These are phyloP conservation scores for Fusarium gaditjirri DNA, from an alignment of 2,329 filamentous ascomycete species.

Conservation along the genomic window DNA sequence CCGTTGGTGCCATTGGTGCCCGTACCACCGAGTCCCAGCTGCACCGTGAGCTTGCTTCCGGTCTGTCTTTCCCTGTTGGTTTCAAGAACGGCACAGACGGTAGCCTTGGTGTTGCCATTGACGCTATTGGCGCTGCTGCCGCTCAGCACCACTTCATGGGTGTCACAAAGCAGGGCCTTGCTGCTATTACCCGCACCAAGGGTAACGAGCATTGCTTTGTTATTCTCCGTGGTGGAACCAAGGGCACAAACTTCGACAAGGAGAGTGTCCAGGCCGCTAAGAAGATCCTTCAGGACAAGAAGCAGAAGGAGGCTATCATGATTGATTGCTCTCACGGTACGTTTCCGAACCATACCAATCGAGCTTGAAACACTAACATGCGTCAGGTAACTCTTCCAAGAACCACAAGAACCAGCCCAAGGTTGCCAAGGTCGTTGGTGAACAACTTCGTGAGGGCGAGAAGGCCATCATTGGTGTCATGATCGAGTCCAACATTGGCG, in stretches of 20 bases:
- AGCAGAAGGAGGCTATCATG: constrained; percentile 91
- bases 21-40: constrained; percentile 96
- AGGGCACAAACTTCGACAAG: constrained; percentile 92
- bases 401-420: constrained; percentile 97
- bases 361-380: constrained; percentile 5
- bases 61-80: constrained; percentile 95
- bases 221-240: constrained; percentile 90
- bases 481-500: constrained; percentile 98
- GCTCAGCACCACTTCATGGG: constrained; percentile 97
- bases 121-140: constrained; percentile 89
- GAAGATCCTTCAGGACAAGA: constrained; percentile 82
- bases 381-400: constrained; percentile 90
- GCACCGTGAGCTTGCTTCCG: constrained; percentile 94
- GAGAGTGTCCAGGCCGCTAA: constrained; percentile 83
- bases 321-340: constrained; percentile 96
- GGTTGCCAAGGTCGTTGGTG: constrained; percentile 82
- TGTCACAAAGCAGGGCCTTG: constrained; percentile 96
- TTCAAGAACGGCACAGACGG: constrained; percentile 99
- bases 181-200: constrained; percentile 90
- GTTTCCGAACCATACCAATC: constrained; percentile 56
- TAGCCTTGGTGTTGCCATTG: constrained; percentile 88
- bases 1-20: constrained; percentile 93
- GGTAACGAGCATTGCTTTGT: constrained; percentile 99
- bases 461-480: constrained; percentile 93
- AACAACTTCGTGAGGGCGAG: constrained; percentile 89